Base-by-base conservation (phyloP, 202 grass and related monocot genomes). In the Saccharum hybrid region DNA sequence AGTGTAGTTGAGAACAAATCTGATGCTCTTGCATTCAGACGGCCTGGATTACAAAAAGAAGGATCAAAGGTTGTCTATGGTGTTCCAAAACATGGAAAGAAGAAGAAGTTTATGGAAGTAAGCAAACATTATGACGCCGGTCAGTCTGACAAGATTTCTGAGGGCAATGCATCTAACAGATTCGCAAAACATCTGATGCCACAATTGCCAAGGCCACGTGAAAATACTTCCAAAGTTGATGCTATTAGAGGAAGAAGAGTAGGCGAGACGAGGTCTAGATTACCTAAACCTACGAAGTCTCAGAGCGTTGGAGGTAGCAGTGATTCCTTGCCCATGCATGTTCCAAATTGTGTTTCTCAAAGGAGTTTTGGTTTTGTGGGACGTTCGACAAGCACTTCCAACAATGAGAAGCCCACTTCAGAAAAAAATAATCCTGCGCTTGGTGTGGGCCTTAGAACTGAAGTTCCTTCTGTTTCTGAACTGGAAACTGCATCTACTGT, bases 91-190 rank as follows among this genome's bases (percentile, higher is more conserved):
- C 97, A 92, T 87, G 97, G 97, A 81, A 99, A 96, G 82, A 96
- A 89, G 80, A 91, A 88, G 61, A 99, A 99, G 65, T 99, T 96
- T 83, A 99, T 99, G 97, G 97, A 99, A 75, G 93, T 99, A 40
- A 99, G 97, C 88, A 99, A 96, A 86, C 93, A 94, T 72, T 99
- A 96, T 68, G 83, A 86, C 70, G 79, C 76, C 73, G 93, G 83
- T 33, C 89, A 94, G 61, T 40, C 79, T 75, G 90, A 91, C 30
- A 94, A 91, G 81, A 77, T 71, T 86, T 71, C 76, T 68, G 90
- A 91, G 77, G 66, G 54, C 31, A 92, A 80, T 77, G 75, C 79
- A 75, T 78, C 88, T 30, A 73, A 70, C 61, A 96, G 94, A 84
- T 66, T 64, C 59, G 62, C 40, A 10, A 96, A 90, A 85, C 93